Evolutionary conservation across 495 filamentous ascomycete species (phyloP), one percentile per base, ranked within the genome.

Genomic region (Friedmanniomyces simplex): DNA sequence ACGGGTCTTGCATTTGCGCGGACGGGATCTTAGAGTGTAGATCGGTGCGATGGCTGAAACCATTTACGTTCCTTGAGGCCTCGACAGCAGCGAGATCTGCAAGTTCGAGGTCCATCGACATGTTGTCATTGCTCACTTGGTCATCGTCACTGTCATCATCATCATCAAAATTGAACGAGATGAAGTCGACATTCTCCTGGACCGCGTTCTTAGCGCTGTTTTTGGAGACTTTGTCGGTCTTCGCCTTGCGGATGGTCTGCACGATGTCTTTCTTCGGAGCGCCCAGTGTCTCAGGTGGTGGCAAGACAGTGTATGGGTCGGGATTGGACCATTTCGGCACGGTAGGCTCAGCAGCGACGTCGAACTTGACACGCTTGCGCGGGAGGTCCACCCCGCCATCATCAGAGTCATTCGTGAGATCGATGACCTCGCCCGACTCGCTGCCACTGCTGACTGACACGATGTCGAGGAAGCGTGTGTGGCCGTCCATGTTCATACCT

Each of bases 281-380:
- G 37, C 78, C 75, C 41, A 66, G 76, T 61, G 78, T 80, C 63
- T 86, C 83, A 0, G 81, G 77, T 7, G 88, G 87, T 6, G 90
- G 90, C 8, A 93, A 72, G 2, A 76, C 84, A 2, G 87, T 93
- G 71, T 95, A 96, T 0, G 89, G 88, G 69, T 96, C 90, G 3
- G 90, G 89, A 63, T 96, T 96, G 0, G 88, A 95, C 90, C 90
- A 96, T 68, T 83, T 86, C 0, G 89, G 89, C 2, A 62, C 63
- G 13, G 68, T 69, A 59, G 75, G 62, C 45, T 75, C 76, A 25
- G 32, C 24, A 11, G 21, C 14, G 7, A 39, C 62, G 42, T 45
- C 32, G 14, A 55, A 25, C 18, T 53, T 62, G 24, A 24, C 45
- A 21, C 41, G 42, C 26, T 56, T 55, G 39, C 52, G 49, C 24